A percentile compares a stretch with the other conserved stretches of the same genome.
phyloP scores from a whole-genome alignment of 176 grass and related monocot species.

The Lolium rigidum region DNA sequence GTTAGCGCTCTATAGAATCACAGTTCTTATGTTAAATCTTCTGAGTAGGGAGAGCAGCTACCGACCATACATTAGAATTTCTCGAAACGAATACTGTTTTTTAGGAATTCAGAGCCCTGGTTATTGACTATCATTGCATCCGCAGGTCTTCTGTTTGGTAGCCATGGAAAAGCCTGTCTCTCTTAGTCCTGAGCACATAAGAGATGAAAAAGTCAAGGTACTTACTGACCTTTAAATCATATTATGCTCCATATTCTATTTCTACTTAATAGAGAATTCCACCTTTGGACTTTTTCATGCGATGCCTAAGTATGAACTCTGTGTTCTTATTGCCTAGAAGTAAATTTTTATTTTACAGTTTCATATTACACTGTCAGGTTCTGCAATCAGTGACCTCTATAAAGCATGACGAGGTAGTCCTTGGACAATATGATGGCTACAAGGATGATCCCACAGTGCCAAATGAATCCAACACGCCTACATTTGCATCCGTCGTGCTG shows the following conservation, averaged over 20 bases:
- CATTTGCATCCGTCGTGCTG: conserved; percentile 84
- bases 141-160: conserved; percentile 95
- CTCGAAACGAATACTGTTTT: not conserved
- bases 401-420: conserved; percentile 86
- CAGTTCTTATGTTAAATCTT: conserved; percentile 14
- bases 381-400: conserved; percentile 89
- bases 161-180: conserved; percentile 97
- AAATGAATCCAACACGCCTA: conserved; percentile 89
- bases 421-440: conserved; percentile 96
- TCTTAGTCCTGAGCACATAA: conserved; percentile 93
- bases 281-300: conserved; percentile 22
- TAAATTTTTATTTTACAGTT: conserved; percentile 1
- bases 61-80: not conserved
- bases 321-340: not conserved
- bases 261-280: conserved; percentile 4
- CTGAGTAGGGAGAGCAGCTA: not conserved
- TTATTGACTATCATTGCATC: conserved; percentile 33
- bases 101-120: conserved; percentile 26
- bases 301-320: not conserved
- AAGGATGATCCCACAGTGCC: conserved; percentile 94
- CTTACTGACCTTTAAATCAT: conserved; percentile 36
- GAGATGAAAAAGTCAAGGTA: conserved; percentile 99
- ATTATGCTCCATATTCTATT: not conserved
- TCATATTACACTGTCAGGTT: conserved; percentile 59
- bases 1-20: conserved; percentile 13